Evolutionary conservation across 179 eudicot genomes (phyloP), one percentile per base, ranked within the genome.

Genomic region (Silene vulgaris): DNA sequence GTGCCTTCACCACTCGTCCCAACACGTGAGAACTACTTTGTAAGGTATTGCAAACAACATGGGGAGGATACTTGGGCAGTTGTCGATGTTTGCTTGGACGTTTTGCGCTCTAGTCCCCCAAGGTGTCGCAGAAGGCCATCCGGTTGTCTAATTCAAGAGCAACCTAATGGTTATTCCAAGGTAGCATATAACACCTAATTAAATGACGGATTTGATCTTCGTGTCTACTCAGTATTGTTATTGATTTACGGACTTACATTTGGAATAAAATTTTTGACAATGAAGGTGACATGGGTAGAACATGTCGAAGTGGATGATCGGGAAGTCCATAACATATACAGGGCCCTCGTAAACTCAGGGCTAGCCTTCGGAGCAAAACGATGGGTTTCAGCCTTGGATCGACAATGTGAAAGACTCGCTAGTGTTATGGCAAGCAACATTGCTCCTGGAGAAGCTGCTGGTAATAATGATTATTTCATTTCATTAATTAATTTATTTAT

Each of bases 371-470:
- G 91, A 2, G 91, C 91, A 2, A 85, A 80, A 72, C 86, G 89
- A 0, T 88, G 91, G 91, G 84, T 88, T 16, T 80, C 87, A 5
- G 79, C 88, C 5, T 77, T 86, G 75, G 86, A 88, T 54, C 79
- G 91, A 54, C 89, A 88, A 73, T 88, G 91, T 62, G 91, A 88
- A 76, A 76, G 91, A 65, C 84, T 88, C 0, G 89, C 89, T 48
- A 86, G 88, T 74, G 84, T 80, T 6, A 85, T 86, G 89, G 89
- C 91, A 14, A 85, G 79, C 80, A 82, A 75, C 71, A 74, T 85
- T 13, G 75, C 88, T 19, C 65, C 85, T 2, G 83, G 82, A 43
- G 91, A 86, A 62, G 80, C 80, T 40, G 85, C 86, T 68, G 87
- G 86, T 80, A 82, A 71, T 73, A 8, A 52, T 52, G 0, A 14